Base-by-base conservation (phyloP, 2,329 filamentous ascomycete species). In the Passalora sequoiae region DNA sequence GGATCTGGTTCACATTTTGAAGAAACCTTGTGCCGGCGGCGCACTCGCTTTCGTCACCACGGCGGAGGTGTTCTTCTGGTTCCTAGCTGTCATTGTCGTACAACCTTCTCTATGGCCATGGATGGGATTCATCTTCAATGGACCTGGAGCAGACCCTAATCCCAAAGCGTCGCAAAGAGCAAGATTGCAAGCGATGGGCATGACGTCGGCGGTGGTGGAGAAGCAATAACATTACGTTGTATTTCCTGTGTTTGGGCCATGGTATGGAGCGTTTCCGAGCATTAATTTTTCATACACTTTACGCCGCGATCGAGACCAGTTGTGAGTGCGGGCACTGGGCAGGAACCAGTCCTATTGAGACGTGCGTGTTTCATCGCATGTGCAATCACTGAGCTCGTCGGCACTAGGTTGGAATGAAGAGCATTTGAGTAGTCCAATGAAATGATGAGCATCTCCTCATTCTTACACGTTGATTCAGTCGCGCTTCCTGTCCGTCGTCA, bases 31-130 rank as follows among this genome's bases (percentile, higher is more conserved):
- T 1, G 85, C 86, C 0, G 85, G 79, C 0, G 81, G 78, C 0
- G 85, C 86, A 0, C 91, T 94, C 56, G 86, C 92, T 60, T 94
- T 94, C 68, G 92, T 94, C 60, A 94, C 87, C 0, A 94, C 94
- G 57, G 74, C 84, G 0, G 87, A 94, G 64, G 68, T 94, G 38
- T 60, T 91, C 3, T 92, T 85, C 72, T 94, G 87, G 87, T 92
- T 91, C 53, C 61, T 80, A 4, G 92, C 92, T 58, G 83, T 83
- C 43, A 79, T 91, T 29, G 69, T 75, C 4, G 74, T 92, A 55
- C 94, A 94, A 60, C 88, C 88, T 0, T 92, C 92, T 64, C 71
- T 87, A 9, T 94, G 87, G 86, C 94, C 92, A 69, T 94, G 87
- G 87, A 84, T 82, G 0, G 62, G 81, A 0, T 94, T 94, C 60